Base-by-base conservation (phyloP, 2,329 filamentous ascomycete species). In the Pseudopyricularia cyperi region DNA sequence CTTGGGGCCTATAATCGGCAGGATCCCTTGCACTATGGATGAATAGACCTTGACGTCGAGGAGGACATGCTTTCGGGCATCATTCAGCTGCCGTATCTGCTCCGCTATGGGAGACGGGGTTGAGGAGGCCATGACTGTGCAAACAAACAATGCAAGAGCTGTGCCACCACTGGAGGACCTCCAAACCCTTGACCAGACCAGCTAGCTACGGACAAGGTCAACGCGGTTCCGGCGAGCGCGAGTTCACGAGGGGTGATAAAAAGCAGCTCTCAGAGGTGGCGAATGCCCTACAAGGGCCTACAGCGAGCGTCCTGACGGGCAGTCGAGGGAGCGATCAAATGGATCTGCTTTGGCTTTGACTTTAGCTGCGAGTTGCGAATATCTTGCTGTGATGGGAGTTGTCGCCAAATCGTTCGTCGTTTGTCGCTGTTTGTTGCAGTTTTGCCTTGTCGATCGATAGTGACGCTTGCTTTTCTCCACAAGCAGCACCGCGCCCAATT, bases 51-150 rank as follows among this genome's bases (percentile, higher is more conserved):
- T 82, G 57, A 90, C 78, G 68, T 97, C 90, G 59, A 80, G 81
- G 54, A 97, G 78, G 52, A 94, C 90, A 56, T 97, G 84, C 65
- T 87, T 87, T 63, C 93, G 88, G 57, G 93, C 93, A 61, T 87
- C 84, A 66, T 94, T 83, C 60, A 98, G 83, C 73, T 96, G 90
- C 60, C 81, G 79, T 62, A 97, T 80, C 69, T 91, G 88, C 62
- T 89, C 83, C 63, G 77, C 73, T 55, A 89, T 77, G 32, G 80
- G 77, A 52, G 49, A 46, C 26, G 80, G 72, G 6, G 53, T 26
- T 26, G 50, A n/a, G 22, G 42, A 14, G 5, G 37, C 51, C 30
- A 46, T 48, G 37, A 24, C 28, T n/a, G n/a, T 22, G 26, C 32
- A 17, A 12, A 19, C 37, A n/a, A 42, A 42, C 22, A 19, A 19